phyloP scores from a whole-genome alignment of 2,329 filamentous ascomycete genomes.

The Paracamarosporium sp. region DNA sequence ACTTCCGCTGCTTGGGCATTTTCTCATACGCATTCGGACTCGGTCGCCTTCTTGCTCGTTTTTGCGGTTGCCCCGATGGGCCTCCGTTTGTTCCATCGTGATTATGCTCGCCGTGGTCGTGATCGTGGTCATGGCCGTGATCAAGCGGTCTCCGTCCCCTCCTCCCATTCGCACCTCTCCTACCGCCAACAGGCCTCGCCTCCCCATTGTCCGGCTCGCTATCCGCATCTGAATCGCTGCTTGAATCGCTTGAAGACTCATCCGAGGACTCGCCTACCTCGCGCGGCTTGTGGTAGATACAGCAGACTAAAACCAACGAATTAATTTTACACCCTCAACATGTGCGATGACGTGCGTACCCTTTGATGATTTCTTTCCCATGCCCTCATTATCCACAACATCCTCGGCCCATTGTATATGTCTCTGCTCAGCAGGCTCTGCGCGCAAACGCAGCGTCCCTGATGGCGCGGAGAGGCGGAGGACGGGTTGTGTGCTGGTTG shows the following conservation, averaged over 20 bases:
- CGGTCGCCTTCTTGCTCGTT: conserved; percentile 57
- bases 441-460: conserved; percentile 50
- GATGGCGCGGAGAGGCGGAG: conserved; percentile 43
- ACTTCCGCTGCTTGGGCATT: conserved; percentile 63
- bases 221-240: conserved; percentile 57
- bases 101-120: conserved; percentile 38
- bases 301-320: conserved; percentile 74
- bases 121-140: conserved; percentile 34
- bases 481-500: conserved; percentile 34
- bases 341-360: conserved; percentile 57
- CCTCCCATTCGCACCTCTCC: conserved; percentile 24
- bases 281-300: conserved; percentile 92
- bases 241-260: conserved; percentile 66
- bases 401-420: conserved; percentile 91
- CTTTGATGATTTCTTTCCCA: conserved; percentile 94
- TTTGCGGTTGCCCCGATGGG: conserved; percentile 41
- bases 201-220: conserved; percentile 61
- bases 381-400: conserved; percentile 92
- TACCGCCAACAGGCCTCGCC: conserved; percentile 47
- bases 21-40: conserved; percentile 86
- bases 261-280: conserved; percentile 74
- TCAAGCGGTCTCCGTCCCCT: conserved; percentile 30
- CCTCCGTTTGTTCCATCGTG: conserved; percentile 43
- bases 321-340: conserved; percentile 14
- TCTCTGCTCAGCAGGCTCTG: conserved; percentile 54